Evolutionary conservation across 1,284 basidiomycete genomes (phyloP).

Genomic region (Lentinus polychrous): DNA sequence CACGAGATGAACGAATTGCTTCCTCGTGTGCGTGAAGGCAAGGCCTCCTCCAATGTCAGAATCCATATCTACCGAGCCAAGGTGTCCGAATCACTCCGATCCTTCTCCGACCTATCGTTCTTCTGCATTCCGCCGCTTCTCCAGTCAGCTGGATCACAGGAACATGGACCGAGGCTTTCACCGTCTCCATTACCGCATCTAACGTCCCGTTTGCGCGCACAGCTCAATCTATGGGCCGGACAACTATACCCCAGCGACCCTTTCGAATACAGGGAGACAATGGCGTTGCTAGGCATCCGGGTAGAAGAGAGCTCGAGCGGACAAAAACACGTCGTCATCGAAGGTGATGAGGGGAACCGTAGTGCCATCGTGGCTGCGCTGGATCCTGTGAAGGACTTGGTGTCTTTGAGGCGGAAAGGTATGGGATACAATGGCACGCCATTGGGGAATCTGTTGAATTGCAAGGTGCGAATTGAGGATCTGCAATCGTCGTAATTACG

Average conservation of each 20-base stretch:
- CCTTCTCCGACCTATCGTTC: slow-evolving; percentile 34
- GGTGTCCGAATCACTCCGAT: slow-evolving; percentile 26
- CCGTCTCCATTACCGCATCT: no score
- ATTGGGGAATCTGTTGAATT: no score
- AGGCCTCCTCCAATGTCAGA: slow-evolving; percentile 25
- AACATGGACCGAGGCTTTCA: no score
- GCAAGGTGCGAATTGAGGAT: no score
- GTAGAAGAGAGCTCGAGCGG: slow-evolving; percentile 14
- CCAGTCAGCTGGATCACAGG: no score
- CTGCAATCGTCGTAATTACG: no score
- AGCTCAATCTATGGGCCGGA: slow-evolving; percentile 38
- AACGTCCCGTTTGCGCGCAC: slow-evolving; percentile 25
- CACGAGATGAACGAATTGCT: slow-evolving; percentile 37
- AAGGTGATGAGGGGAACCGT: neutral
- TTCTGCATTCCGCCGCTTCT: slow-evolving; percentile 26
- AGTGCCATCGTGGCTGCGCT: slow-evolving; percentile 23
- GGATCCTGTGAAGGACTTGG: slow-evolving; percentile 26
- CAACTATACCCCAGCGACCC: slow-evolving; percentile 32
- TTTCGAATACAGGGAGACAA: slow-evolving; percentile 25
- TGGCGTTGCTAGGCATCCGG: slow-evolving; percentile 32
- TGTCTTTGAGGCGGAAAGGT: slow-evolving; percentile 34
- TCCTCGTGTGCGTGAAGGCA: slow-evolving; percentile 29
- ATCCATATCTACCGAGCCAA: slow-evolving; percentile 32
- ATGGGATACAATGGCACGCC: slow-evolving; percentile 32
- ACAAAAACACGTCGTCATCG: neutral